phyloP scores from a whole-genome alignment of 2,329 filamentous ascomycete species.

The Lasiodiplodia gonubiensis region DNA sequence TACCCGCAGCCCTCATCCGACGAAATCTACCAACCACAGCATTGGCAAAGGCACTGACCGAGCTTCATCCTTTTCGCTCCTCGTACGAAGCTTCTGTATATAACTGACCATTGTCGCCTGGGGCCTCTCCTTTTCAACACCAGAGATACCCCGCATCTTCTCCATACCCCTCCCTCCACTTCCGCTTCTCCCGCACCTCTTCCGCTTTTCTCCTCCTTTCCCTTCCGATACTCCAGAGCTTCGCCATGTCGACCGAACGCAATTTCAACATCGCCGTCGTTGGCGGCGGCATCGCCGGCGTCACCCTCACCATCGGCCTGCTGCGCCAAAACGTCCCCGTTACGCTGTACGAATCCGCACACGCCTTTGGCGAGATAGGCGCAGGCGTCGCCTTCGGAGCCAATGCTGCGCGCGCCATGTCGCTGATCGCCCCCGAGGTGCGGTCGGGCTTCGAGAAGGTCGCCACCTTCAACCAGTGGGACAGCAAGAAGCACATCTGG shows the following conservation, averaged over 20 bases:
- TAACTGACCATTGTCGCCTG: neutral
- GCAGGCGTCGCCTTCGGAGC: constrained; percentile 63
- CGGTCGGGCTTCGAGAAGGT: constrained; percentile 51
- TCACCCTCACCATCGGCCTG: constrained; percentile 61
- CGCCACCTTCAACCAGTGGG: constrained; percentile 48
- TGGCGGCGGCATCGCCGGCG: constrained; percentile 64
- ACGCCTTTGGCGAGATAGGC: constrained; percentile 62
- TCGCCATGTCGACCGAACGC: constrained; percentile 25
- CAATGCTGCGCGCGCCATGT: constrained; percentile 62
- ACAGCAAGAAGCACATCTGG: constrained; percentile 46
- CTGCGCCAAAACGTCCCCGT: constrained; percentile 53
- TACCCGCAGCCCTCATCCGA: constrained; percentile 29
- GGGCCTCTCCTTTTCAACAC: neutral
- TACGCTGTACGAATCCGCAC: constrained; percentile 63
- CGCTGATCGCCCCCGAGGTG: constrained; percentile 56
- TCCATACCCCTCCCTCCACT: neutral
- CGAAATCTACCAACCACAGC: constrained; percentile 1
- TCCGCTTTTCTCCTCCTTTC: neutral
- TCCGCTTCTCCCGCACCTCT: neutral
- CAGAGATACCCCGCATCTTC: constrained; percentile 10
- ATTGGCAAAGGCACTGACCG: constrained; percentile 6
- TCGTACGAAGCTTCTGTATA: constrained; percentile 16
- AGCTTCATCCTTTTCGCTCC: neutral
- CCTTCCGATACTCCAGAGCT: neutral
- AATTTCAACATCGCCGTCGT: constrained; percentile 60